Evolutionary conservation across 305 asterid species (phyloP).

Genomic region (Coffea humblotiana): DNA sequence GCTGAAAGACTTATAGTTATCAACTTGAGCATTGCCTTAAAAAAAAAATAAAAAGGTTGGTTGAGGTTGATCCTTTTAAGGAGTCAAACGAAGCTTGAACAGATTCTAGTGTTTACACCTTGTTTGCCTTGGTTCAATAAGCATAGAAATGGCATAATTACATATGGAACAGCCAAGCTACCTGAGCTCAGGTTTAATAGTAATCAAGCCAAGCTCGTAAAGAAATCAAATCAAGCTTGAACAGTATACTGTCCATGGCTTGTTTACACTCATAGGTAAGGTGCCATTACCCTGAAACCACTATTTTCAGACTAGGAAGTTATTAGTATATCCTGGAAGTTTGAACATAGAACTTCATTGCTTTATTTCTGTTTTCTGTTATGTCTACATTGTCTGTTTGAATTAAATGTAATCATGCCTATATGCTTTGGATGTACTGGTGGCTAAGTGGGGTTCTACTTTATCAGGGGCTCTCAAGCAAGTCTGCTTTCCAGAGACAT

Average conservation of each 20-base stretch:
- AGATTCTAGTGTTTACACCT: neutral
- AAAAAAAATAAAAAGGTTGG: neutral
- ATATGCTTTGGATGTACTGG: neutral
- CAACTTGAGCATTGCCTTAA: neutral
- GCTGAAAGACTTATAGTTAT: neutral
- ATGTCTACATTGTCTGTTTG: neutral
- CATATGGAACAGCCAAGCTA: neutral
- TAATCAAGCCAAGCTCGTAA: neutral
- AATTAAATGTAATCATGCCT: neutral
- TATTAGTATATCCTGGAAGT: neutral
- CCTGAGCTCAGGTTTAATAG: neutral
- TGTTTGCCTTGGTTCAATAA: neutral
- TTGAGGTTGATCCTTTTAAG: neutral
- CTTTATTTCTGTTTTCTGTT: neutral
- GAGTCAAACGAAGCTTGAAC: neutral
- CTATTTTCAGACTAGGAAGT: neutral
- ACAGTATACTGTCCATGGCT: neutral
- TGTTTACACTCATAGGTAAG: neutral
- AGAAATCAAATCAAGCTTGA: neutral
- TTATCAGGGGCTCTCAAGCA: constrained; percentile 77
- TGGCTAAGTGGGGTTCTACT: constrained; percentile 7
- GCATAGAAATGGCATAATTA: neutral
- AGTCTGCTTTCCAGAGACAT: constrained; percentile 91
- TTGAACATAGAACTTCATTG: neutral
- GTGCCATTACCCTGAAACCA: neutral